These are phyloP conservation scores for Aureobasidium sp. DNA, from an alignment of 2,329 filamentous ascomycete genomes.

Conservation along the genomic window DNA sequence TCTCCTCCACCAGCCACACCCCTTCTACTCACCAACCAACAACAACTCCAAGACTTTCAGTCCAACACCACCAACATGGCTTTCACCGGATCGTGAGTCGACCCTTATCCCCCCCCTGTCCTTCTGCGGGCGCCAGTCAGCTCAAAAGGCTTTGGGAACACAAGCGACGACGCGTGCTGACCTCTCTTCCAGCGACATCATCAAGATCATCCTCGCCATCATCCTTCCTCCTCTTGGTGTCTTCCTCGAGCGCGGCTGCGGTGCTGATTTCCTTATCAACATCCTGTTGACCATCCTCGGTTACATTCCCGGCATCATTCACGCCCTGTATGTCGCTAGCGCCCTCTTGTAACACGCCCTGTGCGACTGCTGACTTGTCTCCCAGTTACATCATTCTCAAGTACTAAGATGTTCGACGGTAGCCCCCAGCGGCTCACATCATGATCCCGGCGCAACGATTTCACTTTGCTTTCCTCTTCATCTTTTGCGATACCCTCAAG, in stretches of 20 bases:
- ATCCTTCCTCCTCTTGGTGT: conserved; percentile 85
- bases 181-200: conserved; percentile 51
- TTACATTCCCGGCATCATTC: conserved; percentile 60
- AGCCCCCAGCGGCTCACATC: not conserved
- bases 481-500: conserved; percentile 26
- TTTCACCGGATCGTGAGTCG: conserved; percentile 49
- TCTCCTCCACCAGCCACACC: not conserved
- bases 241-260: conserved; percentile 88
- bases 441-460: not conserved
- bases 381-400: conserved; percentile 76
- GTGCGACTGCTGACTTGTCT: conserved; percentile 9
- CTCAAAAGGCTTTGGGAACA: not conserved
- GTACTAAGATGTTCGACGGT: conserved; percentile 48
- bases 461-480: not conserved
- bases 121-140: conserved; percentile 13
- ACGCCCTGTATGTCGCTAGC: conserved; percentile 63
- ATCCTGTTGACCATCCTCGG: conserved; percentile 74
- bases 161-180: conserved; percentile 16
- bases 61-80: conserved; percentile 39
- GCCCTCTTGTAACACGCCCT: not conserved
- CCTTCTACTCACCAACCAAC: not conserved
- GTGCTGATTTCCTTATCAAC: conserved; percentile 84
- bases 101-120: not conserved
- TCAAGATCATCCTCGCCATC: conserved; percentile 81
- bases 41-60: not conserved